Percentiles rank a stretch among this genome's conserved stretches.
Conservation (phyloP, 192 early-diverging fungal genomes). For the Phlyctochytrium arcticum region DNA sequence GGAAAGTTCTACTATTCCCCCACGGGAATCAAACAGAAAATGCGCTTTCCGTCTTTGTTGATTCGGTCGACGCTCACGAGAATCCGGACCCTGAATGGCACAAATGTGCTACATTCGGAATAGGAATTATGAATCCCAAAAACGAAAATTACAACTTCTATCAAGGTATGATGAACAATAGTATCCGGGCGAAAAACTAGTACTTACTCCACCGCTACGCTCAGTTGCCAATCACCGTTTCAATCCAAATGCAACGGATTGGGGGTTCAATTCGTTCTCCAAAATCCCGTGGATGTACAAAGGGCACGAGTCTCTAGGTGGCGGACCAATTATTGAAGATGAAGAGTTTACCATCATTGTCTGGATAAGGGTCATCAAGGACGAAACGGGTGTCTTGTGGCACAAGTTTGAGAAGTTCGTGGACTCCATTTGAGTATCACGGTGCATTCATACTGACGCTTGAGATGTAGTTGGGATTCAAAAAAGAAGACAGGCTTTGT, state of each 20-base stretch:
- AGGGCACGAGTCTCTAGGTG: slow-evolving; percentile 35
- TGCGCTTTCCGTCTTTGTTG: slow-evolving; percentile 77
- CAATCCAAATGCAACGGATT: slow-evolving; percentile 76
- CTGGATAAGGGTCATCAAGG: slow-evolving; percentile 72
- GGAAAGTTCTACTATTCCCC: slow-evolving; percentile 88
- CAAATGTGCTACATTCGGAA: slow-evolving; percentile 75
- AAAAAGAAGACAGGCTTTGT: slow-evolving; percentile 87
- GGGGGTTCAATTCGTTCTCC: slow-evolving; percentile 83
- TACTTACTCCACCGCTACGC: background rate
- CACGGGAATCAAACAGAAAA: slow-evolving; percentile 74
- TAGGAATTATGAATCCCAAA: slow-evolving; percentile 69
- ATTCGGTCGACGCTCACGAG: slow-evolving; percentile 65
- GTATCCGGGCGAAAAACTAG: no score
- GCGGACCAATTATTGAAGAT: background rate
- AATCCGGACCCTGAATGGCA: slow-evolving; percentile 64
- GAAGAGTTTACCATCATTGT: slow-evolving; percentile 60
- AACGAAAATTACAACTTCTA: slow-evolving; percentile 62
- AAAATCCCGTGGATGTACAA: slow-evolving; percentile 36
- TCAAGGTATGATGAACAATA: no score
- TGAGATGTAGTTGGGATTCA: slow-evolving; percentile 73
- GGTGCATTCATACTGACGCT: background rate
- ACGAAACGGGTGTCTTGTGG: slow-evolving; percentile 91
- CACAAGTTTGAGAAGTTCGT: slow-evolving; percentile 84
- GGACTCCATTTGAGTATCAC: background rate
- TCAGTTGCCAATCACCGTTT: slow-evolving; percentile 78